Base-by-base conservation (phyloP, 2,329 filamentous ascomycete species). In the Acrodontium crateriforme region DNA sequence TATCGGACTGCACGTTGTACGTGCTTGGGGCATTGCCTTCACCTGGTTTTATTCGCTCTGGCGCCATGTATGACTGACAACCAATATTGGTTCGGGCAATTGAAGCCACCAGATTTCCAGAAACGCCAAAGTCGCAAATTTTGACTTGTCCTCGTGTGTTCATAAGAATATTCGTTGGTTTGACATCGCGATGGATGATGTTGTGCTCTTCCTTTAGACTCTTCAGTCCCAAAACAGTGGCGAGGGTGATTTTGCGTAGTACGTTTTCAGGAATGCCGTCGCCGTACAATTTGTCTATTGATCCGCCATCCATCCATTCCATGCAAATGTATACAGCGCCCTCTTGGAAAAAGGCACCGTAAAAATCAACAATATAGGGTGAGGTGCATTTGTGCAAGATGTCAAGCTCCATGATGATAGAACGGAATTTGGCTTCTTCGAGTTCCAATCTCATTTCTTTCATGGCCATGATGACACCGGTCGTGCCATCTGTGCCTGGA, bases 21-120 rank as follows among this genome's bases (percentile, higher is more conserved):
- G 87, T 92, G 31, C 87, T 87, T 34, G 77, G 78, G 5, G 71
- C 65, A 31, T 69, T 69, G 33, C 74, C 71, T 11, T 74, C 65
- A 15, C 77, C 77, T 3, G 72, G 67, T 36, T 78, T 70, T 46
- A 98, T 98, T 40, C 89, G 67, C 55, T 98, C 89, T 0, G 89
- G 89, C 0, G 89, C 89, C 89, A 98, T 98, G 59, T 98, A 98
- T 50, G 85, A 94, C 58, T 98, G 89, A 49, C 89, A 98, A 20
- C 89, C 89, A 46, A 98, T 98, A 52, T 98, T 98, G 16, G 89
- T 98, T 59, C 91, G 93, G 28, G 89, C 89, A 46, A 95, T 95
- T 60, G 84, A 93, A 14, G 89, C 87, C 13, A 98, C 89, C 14
- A 98, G 62, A 46, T 98, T 98, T 29, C 89, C 89, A 41, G 81